A percentile compares a stretch with the other conserved stretches of the same genome.
Conservation (phyloP, 1,139 yeast genomes). For the Diutina neorugosa region DNA sequence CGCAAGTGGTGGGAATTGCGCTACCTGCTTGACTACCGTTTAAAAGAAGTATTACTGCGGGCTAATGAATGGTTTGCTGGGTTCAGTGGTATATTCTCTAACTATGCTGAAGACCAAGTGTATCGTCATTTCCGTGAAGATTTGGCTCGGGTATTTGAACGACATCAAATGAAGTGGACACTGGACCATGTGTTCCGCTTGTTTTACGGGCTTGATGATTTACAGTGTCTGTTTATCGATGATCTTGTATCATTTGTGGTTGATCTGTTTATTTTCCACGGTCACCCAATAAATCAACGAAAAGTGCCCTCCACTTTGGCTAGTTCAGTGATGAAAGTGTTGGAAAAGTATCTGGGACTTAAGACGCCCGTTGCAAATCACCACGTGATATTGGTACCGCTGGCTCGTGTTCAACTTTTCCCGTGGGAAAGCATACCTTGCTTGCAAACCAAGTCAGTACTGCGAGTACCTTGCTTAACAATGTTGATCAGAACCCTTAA, state of each 20-base stretch:
- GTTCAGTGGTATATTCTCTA: slow-evolving; percentile 45
- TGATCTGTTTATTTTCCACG: slow-evolving; percentile 41
- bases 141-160: slow-evolving; percentile 3
- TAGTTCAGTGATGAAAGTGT: neutral
- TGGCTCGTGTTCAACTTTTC: slow-evolving; percentile 23
- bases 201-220: slow-evolving; percentile 26
- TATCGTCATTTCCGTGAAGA: slow-evolving; percentile 24
- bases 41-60: slow-evolving; percentile 40
- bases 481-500: slow-evolving; percentile 32
- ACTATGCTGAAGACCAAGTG: slow-evolving; percentile 15
- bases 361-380: neutral
- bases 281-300: neutral
- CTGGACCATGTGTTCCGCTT: neutral
- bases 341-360: neutral
- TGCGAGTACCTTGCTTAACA: slow-evolving; percentile 64
- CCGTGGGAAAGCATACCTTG: slow-evolving; percentile 85
- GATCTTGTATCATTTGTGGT: slow-evolving; percentile 50
- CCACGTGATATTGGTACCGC: neutral
- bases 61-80: slow-evolving; percentile 84
- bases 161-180: neutral
- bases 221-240: slow-evolving; percentile 5
- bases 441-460: slow-evolving; percentile 41
- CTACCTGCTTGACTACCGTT: slow-evolving; percentile 43
- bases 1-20: slow-evolving; percentile 72
- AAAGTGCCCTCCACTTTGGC: neutral